Evolutionary conservation across 2,329 filamentous ascomycete species (phyloP), one percentile per base, ranked within the genome.

Genomic region (Ceratocystis lukuohia): DNA sequence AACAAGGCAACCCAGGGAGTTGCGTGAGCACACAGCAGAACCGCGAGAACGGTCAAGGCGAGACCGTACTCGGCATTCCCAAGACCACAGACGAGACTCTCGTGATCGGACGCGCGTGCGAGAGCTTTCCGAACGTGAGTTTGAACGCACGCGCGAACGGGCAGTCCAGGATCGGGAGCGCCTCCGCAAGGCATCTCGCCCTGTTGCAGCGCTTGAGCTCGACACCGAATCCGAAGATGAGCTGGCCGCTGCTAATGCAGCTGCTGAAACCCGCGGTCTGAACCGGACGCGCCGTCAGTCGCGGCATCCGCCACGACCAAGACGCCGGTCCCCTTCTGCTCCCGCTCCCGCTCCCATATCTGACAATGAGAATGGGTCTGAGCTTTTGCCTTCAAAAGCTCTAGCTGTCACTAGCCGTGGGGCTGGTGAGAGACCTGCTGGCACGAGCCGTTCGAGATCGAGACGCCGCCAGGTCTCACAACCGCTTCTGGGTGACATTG

Each of bases 101-200:
- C 61, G 15, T 41, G 56, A 33, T 20, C 33, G 10, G 57, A 53
- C n/a, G 22, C 33, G 50, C 6, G 20, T 61, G 30, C 62, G 62
- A 20, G 66, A 63, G 41, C 37, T 30, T 15, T 64, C 66, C 12
- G 46, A 67, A 20, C 53, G 66, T 28, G 71, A 71, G 44, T 71
- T 71, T 5, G 69, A 70, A 25, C 68, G 69, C 65, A 69, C 66
- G 48, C 68, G 68, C 33, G 70, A 71, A 22, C 69, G 68, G 6
- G 71, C 69, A 17, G 62, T 71, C 53, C 68, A 72, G 67, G 59
- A 69, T 33, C 56, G 12, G 56, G 70, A 46, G 64, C 65, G 44
- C 62, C 66, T 56, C 57, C 64, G 62, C 61, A 66, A 1, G 44
- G 61, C 46, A 33, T 68, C 62, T 20, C 53, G 67, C 8, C 62